Percentiles rank a stretch among this genome's conserved stretches.
Conservation (phyloP, 371 early-diverging fungal genomes). For the Funneliformis caledonium region DNA sequence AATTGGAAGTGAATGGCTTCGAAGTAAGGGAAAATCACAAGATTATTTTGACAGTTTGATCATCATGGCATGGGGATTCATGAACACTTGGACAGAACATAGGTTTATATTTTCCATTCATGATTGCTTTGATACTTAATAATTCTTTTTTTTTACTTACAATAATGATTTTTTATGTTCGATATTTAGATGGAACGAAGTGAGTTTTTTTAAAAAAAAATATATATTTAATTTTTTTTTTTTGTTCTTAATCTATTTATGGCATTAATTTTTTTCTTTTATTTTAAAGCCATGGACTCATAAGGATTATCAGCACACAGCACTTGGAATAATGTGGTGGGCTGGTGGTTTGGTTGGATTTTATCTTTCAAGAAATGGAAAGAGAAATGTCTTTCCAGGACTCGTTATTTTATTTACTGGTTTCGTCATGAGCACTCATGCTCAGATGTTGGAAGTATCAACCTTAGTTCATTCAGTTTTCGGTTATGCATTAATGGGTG, state of each 20-base stretch:
- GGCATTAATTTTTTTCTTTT: background rate
- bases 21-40: conserved; percentile 61
- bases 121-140: background rate
- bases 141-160: background rate
- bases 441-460: conserved; percentile 64
- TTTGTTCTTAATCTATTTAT: background rate
- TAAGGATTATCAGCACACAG: conserved; percentile 71
- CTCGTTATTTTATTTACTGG: conserved; percentile 68
- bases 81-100: conserved; percentile 75
- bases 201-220: background rate
- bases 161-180: background rate
- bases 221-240: background rate
- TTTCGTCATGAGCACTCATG: conserved; percentile 64
- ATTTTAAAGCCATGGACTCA: conserved; percentile 61
- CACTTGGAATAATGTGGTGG: conserved; percentile 74
- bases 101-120: conserved; percentile 45
- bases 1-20: conserved; percentile 65
- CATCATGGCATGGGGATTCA: conserved; percentile 69
- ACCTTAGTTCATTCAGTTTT: conserved; percentile 66
- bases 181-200: background rate
- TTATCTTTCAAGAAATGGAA: conserved; percentile 57
- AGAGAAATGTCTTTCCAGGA: conserved; percentile 64
- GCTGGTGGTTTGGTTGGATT: conserved; percentile 65
- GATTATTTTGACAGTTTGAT: conserved; percentile 73
- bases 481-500: conserved; percentile 65